Conservation (phyloP, 345 rosid species). For the Aethionema arabicum region DNA sequence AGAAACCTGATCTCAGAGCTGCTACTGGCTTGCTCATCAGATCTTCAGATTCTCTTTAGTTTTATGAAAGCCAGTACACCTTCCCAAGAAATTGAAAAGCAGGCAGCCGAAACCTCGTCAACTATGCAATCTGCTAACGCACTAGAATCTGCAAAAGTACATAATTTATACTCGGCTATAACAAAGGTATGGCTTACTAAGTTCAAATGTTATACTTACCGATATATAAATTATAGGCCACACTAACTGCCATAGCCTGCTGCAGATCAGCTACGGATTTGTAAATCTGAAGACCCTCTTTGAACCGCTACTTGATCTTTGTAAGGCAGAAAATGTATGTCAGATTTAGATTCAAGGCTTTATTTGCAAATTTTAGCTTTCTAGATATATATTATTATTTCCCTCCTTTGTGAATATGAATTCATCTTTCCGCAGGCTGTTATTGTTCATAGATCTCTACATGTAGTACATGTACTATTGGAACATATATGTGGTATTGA, state of each 20-base stretch:
- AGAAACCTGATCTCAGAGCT: slow-evolving; percentile 56
- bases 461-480: slow-evolving; percentile 54
- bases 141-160: slow-evolving; percentile 56
- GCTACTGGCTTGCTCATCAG: slow-evolving; percentile 53
- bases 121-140: slow-evolving; percentile 35
- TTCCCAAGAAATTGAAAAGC: slow-evolving; percentile 33
- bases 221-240: neutral
- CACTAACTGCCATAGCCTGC: slow-evolving; percentile 6
- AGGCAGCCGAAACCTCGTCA: slow-evolving; percentile 33
- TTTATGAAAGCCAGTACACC: slow-evolving; percentile 40
- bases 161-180: slow-evolving; percentile 46
- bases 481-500: slow-evolving; percentile 54
- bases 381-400: slow-evolving; percentile 13
- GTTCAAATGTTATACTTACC: slow-evolving; percentile 16
- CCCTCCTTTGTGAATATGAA: slow-evolving; percentile 19
- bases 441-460: slow-evolving; percentile 59
- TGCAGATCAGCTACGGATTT: slow-evolving; percentile 70
- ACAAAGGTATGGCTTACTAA: slow-evolving; percentile 46
- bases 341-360: slow-evolving; percentile 10
- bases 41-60: slow-evolving; percentile 64
- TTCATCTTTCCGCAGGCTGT: slow-evolving; percentile 48
- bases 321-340: slow-evolving; percentile 62
- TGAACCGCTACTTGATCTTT: slow-evolving; percentile 69
- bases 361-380: slow-evolving; percentile 19
- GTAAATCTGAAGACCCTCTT: slow-evolving; percentile 56